These are phyloP conservation scores for Fusarium odoratissimum DNA, from an alignment of 2,329 filamentous ascomycete species.

Conservation along the genomic window DNA sequence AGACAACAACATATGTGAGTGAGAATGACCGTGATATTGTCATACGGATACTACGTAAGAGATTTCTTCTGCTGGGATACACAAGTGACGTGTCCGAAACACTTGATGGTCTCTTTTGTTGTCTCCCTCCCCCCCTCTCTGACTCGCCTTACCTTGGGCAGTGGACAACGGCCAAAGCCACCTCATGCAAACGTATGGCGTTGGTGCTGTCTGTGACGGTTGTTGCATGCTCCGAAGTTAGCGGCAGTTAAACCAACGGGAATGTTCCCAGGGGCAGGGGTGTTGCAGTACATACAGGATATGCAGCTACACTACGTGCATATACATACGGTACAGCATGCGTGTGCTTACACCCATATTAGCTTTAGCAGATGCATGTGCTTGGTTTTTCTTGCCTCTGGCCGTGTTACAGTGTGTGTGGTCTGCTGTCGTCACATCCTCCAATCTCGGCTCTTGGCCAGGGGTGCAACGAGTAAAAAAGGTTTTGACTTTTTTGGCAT, in stretches of 20 bases:
- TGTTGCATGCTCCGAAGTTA: conserved; percentile 31
- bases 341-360: not conserved
- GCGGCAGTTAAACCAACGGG: conserved; percentile 30
- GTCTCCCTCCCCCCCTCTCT: not conserved
- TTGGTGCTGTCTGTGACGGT: conserved; percentile 34
- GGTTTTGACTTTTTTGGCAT: not conserved
- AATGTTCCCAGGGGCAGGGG: conserved; percentile 9
- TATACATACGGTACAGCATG: conserved; percentile 4
- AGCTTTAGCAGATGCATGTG: conserved; percentile 14
- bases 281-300: not conserved
- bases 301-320: conserved; percentile 7
- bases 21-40: not conserved
- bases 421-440: conserved; percentile 34
- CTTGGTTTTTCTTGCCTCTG: not conserved
- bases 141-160: not conserved
- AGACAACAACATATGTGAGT: not conserved
- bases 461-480: conserved; percentile 24
- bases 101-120: not conserved
- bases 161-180: conserved; percentile 7
- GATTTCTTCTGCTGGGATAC: not conserved
- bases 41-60: not conserved
- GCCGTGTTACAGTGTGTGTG: conserved; percentile 25
- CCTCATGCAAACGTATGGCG: conserved; percentile 29
- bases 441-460: conserved; percentile 28
- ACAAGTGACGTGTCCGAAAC: conserved; percentile 22